Evolutionary conservation across 768 basidiomycete genomes (phyloP).

Genomic region (Boletellus ananiceps): DNA sequence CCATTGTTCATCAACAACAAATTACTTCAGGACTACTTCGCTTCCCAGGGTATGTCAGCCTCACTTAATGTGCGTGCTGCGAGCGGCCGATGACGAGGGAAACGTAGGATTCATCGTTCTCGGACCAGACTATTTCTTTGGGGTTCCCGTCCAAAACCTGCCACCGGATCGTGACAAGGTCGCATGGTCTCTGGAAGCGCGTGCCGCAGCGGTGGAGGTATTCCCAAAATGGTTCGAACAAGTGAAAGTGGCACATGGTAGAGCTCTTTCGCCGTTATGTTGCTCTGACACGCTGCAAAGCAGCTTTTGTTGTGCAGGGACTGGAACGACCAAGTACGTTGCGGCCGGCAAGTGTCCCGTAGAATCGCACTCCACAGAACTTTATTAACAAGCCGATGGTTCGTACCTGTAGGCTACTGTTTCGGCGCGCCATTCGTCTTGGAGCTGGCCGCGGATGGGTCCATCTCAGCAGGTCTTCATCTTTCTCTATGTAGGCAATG

Average conservation of each 20-base stretch:
- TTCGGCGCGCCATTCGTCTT: slow-evolving; percentile 51
- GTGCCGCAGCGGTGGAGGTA: slow-evolving; percentile 33
- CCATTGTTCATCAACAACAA: slow-evolving; percentile 53
- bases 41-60: slow-evolving; percentile 43
- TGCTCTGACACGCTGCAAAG: neutral
- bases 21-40: slow-evolving; percentile 59
- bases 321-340: slow-evolving; percentile 33
- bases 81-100: neutral
- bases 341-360: slow-evolving; percentile 36
- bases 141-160: slow-evolving; percentile 42
- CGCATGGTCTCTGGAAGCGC: slow-evolving; percentile 41
- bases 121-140: slow-evolving; percentile 59
- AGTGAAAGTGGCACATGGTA: slow-evolving; percentile 45
- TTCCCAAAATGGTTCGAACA: slow-evolving; percentile 49
- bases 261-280: neutral
- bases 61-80: neutral
- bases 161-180: slow-evolving; percentile 30
- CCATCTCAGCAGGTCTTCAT: slow-evolving; percentile 41
- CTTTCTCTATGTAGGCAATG: neutral
- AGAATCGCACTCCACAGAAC: neutral
- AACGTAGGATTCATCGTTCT: slow-evolving; percentile 52
- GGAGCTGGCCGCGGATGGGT: slow-evolving; percentile 40
- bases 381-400: neutral
- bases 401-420: slow-evolving; percentile 43
- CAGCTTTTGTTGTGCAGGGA: slow-evolving; percentile 8